Percentiles rank a stretch among this genome's conserved stretches.
Conservation (phyloP, 108 stramenopile genomes). For the Skeletonema tropicum region DNA sequence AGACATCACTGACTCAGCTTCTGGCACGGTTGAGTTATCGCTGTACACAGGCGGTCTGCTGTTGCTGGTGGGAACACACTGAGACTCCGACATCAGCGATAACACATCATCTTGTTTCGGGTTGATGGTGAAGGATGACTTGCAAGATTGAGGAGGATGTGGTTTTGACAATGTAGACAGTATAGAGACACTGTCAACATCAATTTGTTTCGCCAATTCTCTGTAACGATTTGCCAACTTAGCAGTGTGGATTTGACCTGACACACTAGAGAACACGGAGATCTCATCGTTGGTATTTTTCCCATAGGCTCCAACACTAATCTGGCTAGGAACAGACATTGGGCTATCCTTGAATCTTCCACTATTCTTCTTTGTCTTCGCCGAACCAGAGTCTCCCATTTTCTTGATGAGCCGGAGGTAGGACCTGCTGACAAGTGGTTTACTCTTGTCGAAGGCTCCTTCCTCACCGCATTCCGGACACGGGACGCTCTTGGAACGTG, state of each 20-base stretch:
- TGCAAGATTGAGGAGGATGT: not conserved
- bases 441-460: constrained; percentile 16
- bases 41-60: not conserved
- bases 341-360: not conserved
- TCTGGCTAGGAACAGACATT: constrained; percentile 16
- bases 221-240: not conserved
- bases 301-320: not conserved
- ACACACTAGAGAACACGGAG: constrained; percentile 1
- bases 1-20: not conserved
- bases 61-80: not conserved
- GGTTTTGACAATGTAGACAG: constrained; percentile 11
- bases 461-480: constrained; percentile 27
- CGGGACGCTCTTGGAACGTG: not conserved
- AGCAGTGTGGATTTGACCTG: not conserved
- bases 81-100: not conserved
- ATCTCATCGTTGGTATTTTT: not conserved
- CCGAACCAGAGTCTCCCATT: constrained; percentile 9
- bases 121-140: constrained; percentile 7
- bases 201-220: not conserved
- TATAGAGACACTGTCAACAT: not conserved
- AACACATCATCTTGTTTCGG: not conserved
- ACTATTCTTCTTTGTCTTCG: not conserved
- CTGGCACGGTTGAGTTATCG: not conserved
- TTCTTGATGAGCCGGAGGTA: constrained; percentile 22
- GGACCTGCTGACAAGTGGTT: constrained; percentile 21